Evolutionary conservation across 2,329 filamentous ascomycete genomes (phyloP).

Genomic region (Myotisia sp.): DNA sequence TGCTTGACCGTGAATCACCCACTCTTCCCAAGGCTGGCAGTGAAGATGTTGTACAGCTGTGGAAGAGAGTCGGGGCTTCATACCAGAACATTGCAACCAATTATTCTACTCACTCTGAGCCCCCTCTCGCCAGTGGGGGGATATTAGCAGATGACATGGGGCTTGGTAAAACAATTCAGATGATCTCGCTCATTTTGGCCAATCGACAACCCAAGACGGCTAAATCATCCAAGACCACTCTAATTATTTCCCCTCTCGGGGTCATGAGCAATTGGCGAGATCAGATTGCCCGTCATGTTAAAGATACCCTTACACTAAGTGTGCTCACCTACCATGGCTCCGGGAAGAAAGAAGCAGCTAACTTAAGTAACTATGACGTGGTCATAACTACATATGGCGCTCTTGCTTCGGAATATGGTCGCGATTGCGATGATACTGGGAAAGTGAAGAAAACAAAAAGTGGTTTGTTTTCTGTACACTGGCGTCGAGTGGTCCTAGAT

Average conservation of each 20-base stretch:
- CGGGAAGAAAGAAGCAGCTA: conserved; percentile 42
- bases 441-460: conserved; percentile 28
- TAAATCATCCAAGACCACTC: conserved; percentile 45
- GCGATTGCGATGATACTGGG: conserved; percentile 31
- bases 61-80: conserved; percentile 43
- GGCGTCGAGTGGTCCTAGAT: conserved; percentile 68
- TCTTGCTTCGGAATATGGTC: conserved; percentile 50
- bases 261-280: conserved; percentile 87
- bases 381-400: conserved; percentile 78
- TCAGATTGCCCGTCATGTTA: conserved; percentile 61
- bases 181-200: conserved; percentile 62
- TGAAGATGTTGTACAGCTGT: conserved; percentile 57
- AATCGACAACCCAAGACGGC: conserved; percentile 32
- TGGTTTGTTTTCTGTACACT: conserved; percentile 50
- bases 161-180: conserved; percentile 73
- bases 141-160: conserved; percentile 91
- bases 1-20: conserved; percentile 61
- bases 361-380: conserved; percentile 55
- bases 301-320: conserved; percentile 45
- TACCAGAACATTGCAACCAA: conserved; percentile 60
- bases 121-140: conserved; percentile 59
- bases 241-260: conserved; percentile 68
- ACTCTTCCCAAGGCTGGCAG: conserved; percentile 45
- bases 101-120: conserved; percentile 45
- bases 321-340: conserved; percentile 62